Evolutionary conservation across 2,329 filamentous ascomycete species (phyloP), one percentile per base, ranked within the genome.

Genomic region (Fonsecaea pedrosoi): DNA sequence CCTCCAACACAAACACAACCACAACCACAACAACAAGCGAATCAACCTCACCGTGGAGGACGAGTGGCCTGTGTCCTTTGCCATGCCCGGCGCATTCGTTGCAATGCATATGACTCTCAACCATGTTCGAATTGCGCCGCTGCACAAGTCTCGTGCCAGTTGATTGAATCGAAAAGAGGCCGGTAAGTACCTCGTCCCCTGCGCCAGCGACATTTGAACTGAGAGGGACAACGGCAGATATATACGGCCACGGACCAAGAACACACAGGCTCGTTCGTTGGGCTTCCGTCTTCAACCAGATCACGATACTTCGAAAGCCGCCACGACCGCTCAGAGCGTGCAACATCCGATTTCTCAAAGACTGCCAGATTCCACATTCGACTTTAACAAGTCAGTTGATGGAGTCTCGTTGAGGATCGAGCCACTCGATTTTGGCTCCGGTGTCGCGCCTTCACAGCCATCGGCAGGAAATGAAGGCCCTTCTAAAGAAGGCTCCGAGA

Each of bases 121-220:
- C 56, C 63, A 2, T 65, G 63, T n/a, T 60, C 63, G 7, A 65
- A 61, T 56, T 65, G 63, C 13, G 30, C 21, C 32, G 15, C 32
- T 1, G 56, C 63, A 7, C 42, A 56, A 12, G 21, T 42, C 5
- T 30, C 30, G 10, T 65, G 63, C 48, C 56, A 65, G 57, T 25
- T 65, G 34, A 65, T 65, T 35, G 63, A 65, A 30, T 65, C 63
- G 10, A 65, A 61, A 61, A 54, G 57, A 30, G 63, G 63, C 34
- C 30, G 48, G 63, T 65, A 65, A 9, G 56, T n/a, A 15, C 25
- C 25, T 25, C 25, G 25, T 25, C 25, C 25, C 25, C 25, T 25
- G 25, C 25, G 25, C 25, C 25, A 2, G 25, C 25, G 25, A 25
- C 25, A 25, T 25, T 25, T 25, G 25, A 25, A 25, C 25, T 25